These are phyloP conservation scores for Silene latifolia DNA, from an alignment of 148 eudicot species.

Conservation along the genomic window DNA sequence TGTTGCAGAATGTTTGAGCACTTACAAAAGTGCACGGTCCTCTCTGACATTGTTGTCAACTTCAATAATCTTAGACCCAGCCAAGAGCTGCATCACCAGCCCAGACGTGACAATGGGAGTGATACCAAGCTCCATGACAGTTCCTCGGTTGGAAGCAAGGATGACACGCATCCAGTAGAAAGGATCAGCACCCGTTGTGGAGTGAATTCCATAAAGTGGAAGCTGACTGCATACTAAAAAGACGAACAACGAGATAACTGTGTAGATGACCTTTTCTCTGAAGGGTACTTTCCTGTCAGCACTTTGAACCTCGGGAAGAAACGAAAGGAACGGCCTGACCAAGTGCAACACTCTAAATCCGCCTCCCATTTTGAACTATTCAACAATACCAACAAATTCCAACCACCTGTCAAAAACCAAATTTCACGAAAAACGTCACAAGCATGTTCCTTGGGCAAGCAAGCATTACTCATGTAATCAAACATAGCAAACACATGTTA, in stretches of 20 bases:
- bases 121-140: conserved; percentile 96
- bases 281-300: conserved; percentile 77
- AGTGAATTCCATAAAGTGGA: conserved; percentile 86
- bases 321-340: conserved; percentile 74
- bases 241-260: conserved; percentile 75
- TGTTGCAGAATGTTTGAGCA: conserved; percentile 4
- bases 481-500: neutral
- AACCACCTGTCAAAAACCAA: conserved; percentile 22
- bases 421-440: neutral
- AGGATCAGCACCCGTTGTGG: conserved; percentile 80
- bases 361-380: conserved; percentile 54
- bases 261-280: conserved; percentile 84
- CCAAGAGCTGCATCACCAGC: conserved; percentile 84
- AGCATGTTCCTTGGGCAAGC: neutral
- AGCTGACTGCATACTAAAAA: conserved; percentile 88
- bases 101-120: conserved; percentile 94
- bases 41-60: conserved; percentile 90
- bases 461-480: neutral
- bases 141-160: conserved; percentile 86
- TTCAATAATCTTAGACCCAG: conserved; percentile 87
- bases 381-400: conserved; percentile 16
- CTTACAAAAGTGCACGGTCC: conserved; percentile 91
- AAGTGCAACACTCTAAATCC: conserved; percentile 80
- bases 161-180: conserved; percentile 97
- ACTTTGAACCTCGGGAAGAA: conserved; percentile 74